phyloP scores from a whole-genome alignment of 1,284 basidiomycete genomes.

The Veloporphyrellus conicus region DNA sequence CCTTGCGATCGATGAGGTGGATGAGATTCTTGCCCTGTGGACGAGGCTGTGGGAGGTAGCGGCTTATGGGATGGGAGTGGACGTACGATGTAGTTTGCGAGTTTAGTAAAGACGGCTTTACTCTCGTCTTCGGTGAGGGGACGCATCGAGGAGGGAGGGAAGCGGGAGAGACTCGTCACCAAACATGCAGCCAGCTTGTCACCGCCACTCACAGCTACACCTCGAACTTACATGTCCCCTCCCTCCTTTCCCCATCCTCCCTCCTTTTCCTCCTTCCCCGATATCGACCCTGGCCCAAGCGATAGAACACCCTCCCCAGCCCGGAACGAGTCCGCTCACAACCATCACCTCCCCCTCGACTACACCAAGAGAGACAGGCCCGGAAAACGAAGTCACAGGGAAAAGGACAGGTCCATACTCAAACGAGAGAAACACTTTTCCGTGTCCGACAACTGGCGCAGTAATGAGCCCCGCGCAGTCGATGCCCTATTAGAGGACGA shows the following conservation, averaged over 20 bases:
- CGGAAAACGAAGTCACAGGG: conserved; percentile 24
- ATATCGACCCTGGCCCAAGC: conserved; percentile 40
- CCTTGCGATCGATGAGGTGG: conserved; percentile 79
- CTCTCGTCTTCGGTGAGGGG: conserved; percentile 84
- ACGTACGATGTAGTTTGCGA: conserved; percentile 85
- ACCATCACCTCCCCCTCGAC: conserved; percentile 12
- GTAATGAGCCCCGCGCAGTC: conserved; percentile 11
- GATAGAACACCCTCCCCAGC: conserved; percentile 17
- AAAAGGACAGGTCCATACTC: conserved; percentile 26
- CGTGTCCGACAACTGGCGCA: conserved; percentile 18
- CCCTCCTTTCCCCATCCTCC: conserved; percentile 58
- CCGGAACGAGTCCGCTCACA: not conserved
- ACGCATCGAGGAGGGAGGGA: conserved; percentile 50
- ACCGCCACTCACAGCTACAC: conserved; percentile 11
- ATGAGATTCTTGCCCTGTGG: conserved; percentile 83
- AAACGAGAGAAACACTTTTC: conserved; percentile 28
- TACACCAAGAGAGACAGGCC: conserved; percentile 22
- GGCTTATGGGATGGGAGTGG: not conserved
- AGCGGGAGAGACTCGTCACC: not conserved
- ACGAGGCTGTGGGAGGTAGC: not conserved
- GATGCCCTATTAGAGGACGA: conserved; percentile 34
- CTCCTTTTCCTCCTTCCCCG: conserved; percentile 64
- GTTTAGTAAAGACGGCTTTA: conserved; percentile 83
- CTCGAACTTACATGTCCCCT: conserved; percentile 39
- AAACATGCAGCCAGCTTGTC: not conserved